Evolutionary conservation across 352 stramenopile species (phyloP), one percentile per base, ranked within the genome.

Genomic region (Globisporangium solare): DNA sequence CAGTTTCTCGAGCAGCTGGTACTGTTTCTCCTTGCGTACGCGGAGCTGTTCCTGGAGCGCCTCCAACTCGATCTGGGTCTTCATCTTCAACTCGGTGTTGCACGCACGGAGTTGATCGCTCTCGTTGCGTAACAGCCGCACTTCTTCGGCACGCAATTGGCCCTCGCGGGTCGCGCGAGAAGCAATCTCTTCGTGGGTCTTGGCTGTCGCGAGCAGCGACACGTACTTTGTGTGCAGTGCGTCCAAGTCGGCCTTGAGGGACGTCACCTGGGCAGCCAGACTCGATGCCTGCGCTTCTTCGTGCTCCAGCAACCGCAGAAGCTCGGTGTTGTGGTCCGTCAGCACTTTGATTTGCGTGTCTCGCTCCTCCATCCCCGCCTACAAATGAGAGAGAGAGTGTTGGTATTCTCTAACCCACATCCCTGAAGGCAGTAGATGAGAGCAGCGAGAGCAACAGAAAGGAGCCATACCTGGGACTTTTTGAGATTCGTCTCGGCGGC

Each of bases 21-120:
- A 98, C 66, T 98, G 95, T 54, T 99, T 98, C 66, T 98, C 94
- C 68, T 98, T 99, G 47, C 95, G 85, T 21, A 92, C 88, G 13
- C 95, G 82, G 18, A 99, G 83, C 70, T 99, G 96, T 55, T 99
- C 96, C 52, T 99, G 88, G 27, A 98, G 69, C 0, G 93, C 78
- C 64, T 98, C 95, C 4, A 99, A 70, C 65, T 99, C 96, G 31
- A 99, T 92, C 35, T 96, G 86, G 0, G 92, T 94, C 63, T 98
- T 97, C 73, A 98, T 95, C 56, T 94, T 92, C 52, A 98, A 68
- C 57, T 98, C 94, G 1, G 86, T 83, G 63, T 97, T 97, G 54
- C 89, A 91, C 3, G 86, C 79, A 12, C 91, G 95, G n/a, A 99
- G 69, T 60, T 98, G 89, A 47, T 98, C 94, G 46, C 71, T 89